phyloP scores from a whole-genome alignment of 306 rosid species.

The Rosa rugosa region DNA sequence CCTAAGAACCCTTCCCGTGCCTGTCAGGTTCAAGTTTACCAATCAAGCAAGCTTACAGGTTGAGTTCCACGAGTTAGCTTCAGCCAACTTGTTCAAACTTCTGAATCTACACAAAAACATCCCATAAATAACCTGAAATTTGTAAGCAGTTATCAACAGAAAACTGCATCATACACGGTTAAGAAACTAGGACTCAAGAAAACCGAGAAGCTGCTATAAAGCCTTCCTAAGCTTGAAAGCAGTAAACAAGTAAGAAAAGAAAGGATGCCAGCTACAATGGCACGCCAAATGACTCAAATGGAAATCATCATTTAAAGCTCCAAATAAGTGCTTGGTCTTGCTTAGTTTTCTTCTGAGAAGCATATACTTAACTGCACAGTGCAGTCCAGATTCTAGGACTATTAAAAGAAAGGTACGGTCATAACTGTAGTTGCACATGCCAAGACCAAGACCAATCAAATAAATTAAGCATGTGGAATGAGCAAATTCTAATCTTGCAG shows the following conservation, averaged over 20 bases:
- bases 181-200: background rate
- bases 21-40: constrained; percentile 31
- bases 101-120: constrained; percentile 58
- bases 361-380: background rate
- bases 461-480: background rate
- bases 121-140: constrained; percentile 19
- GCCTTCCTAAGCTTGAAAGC: background rate
- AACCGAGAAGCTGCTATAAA: background rate
- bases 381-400: background rate
- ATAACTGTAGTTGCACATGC: background rate
- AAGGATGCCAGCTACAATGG: background rate
- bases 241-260: background rate
- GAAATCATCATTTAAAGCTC: background rate
- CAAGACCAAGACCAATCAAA: background rate
- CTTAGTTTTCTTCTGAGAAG: background rate
- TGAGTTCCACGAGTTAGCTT: constrained; percentile 35
- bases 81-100: constrained; percentile 42
- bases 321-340: background rate
- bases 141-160: constrained; percentile 22
- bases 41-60: constrained; percentile 38
- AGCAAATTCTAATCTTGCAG: background rate
- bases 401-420: background rate
- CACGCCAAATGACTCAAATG: background rate
- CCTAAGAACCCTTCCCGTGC: constrained; percentile 37
- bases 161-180: background rate